phyloP scores from a whole-genome alignment of 2,329 filamentous ascomycete species.

The Aurifilum marmelostoma region DNA sequence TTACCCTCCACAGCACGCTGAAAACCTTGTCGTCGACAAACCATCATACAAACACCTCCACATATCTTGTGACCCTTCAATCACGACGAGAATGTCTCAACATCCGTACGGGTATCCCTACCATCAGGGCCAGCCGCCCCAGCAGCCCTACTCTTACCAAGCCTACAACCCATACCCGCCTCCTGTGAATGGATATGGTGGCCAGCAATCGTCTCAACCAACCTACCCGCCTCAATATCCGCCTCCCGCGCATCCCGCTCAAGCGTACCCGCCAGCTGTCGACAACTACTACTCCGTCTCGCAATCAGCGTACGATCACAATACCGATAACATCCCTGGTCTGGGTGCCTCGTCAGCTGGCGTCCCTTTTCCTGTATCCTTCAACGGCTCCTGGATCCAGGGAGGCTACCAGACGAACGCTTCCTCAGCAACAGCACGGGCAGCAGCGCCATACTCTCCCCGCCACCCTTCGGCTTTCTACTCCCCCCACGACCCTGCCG shows the following conservation, averaged over 20 bases:
- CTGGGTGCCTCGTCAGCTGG: slow-evolving; percentile 38
- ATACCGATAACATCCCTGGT: slow-evolving; percentile 44
- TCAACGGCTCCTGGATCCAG: slow-evolving; percentile 20
- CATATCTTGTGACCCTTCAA: slow-evolving; percentile 25
- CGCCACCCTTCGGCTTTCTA: not conserved
- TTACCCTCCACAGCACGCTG: slow-evolving; percentile 18
- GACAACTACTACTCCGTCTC: slow-evolving; percentile 35
- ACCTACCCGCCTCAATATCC: slow-evolving; percentile 10
- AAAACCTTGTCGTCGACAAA: slow-evolving; percentile 22
- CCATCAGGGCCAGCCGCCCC: slow-evolving; percentile 35
- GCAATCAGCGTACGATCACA: slow-evolving; percentile 44
- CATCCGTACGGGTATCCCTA: slow-evolving; percentile 43
- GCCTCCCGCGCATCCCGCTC: slow-evolving; percentile 26
- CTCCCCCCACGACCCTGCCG: slow-evolving; percentile 1
- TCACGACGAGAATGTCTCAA: slow-evolving; percentile 42
- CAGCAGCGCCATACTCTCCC: not conserved
- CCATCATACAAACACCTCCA: not conserved
- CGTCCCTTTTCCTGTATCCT: slow-evolving; percentile 18
- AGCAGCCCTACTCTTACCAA: slow-evolving; percentile 34
- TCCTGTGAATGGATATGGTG: slow-evolving; percentile 24
- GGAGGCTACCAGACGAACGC: slow-evolving; percentile 2
- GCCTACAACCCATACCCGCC: slow-evolving; percentile 29
- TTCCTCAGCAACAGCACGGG: slow-evolving; percentile 3
- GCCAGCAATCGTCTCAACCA: slow-evolving; percentile 21
- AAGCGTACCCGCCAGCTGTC: slow-evolving; percentile 26